phyloP scores from a whole-genome alignment of 495 filamentous ascomycete species.

The Peziza echinospora region DNA sequence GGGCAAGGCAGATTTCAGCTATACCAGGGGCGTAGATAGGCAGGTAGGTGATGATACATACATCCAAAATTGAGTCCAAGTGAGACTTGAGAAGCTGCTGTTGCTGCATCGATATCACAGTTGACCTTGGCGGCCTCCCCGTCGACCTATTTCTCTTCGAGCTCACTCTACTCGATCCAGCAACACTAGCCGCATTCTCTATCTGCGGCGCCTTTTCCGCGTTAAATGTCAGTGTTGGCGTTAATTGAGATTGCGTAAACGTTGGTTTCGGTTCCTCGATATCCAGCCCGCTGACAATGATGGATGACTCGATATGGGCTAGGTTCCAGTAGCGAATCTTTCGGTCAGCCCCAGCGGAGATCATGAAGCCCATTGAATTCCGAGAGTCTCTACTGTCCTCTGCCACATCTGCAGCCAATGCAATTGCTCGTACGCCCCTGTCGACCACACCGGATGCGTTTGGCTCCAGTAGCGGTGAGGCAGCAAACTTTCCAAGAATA shows the following conservation, averaged over 20 bases:
- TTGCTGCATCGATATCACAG: constrained; percentile 75
- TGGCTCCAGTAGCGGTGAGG: constrained; percentile 25
- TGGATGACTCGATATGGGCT: constrained; percentile 44
- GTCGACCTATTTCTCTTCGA: constrained; percentile 19
- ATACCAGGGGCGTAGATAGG: too few species aligned
- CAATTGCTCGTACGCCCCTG: constrained; percentile 39
- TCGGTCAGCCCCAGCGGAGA: constrained; percentile 74
- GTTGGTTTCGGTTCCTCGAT: constrained; percentile 46
- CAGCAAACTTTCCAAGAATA: constrained; percentile 74
- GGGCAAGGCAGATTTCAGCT: background rate
- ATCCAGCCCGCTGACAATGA: constrained; percentile 58
- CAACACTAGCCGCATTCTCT: constrained; percentile 3
- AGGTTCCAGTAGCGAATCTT: constrained; percentile 90
- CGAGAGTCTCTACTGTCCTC: constrained; percentile 23
- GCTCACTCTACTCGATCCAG: constrained; percentile 20
- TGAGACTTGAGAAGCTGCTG: constrained; percentile 70
- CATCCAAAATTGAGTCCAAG: constrained; percentile 71
- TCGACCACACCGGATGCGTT: constrained; percentile 26
- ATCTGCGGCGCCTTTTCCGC: constrained; percentile 38
- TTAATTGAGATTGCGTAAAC: constrained; percentile 50
- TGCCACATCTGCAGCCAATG: constrained; percentile 28
- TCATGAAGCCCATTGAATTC: constrained; percentile 35
- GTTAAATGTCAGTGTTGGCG: constrained; percentile 43
- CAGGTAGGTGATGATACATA: constrained; percentile 23
- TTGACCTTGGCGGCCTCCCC: constrained; percentile 42